Evolutionary conservation across 176 grass and related monocot genomes (phyloP), one percentile per base, ranked within the genome.

Genomic region (Oryza nivara): DNA sequence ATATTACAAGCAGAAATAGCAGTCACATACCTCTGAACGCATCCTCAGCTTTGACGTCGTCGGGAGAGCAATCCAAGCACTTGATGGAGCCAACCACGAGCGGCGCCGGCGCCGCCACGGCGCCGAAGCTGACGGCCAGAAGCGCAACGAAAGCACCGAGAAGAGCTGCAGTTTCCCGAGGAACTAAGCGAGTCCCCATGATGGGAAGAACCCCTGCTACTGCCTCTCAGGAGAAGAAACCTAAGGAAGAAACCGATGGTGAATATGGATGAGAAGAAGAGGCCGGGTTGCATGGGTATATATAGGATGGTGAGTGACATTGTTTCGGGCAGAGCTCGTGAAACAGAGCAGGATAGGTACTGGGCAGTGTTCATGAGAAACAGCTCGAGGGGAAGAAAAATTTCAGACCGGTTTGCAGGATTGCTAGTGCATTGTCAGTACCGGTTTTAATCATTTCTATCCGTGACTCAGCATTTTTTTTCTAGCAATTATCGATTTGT

Each of bases 51-150:
- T 34, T 68, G 67, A 64, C 74, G 19, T 74, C 86, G 60, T 49
- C 40, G 47, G 82, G 23, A 11, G 46, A 81, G 77, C 90, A 92
- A 47, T 92, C 86, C 41, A 88, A 51, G 82, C 90, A 92, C 72
- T 88, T 85, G 46, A 85, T 25, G 4, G 73, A 82, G 38, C 86
- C 90, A 11, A 88, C 83, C 60, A 86, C 73, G 20, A 86, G 40
- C 28, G 82, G 72, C 45, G 78, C 32, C 32, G 78, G 15, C 3
- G 65, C 35, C 38, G 68, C 68, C 5, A 52, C 14, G 14, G 79
- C 68, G 9, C 16, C 75, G 28, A 34, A 66, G 75, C 68, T 30
- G 69, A 52, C n/a, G 61, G 80, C 68, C 41, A 87, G 68, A n/a
- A 90, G 69, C 80, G 85, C 74, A 43, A 44, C 38, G 0, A 90